Conservation (phyloP, 1,284 basidiomycete species). For the Rhodotorula sp. region DNA sequence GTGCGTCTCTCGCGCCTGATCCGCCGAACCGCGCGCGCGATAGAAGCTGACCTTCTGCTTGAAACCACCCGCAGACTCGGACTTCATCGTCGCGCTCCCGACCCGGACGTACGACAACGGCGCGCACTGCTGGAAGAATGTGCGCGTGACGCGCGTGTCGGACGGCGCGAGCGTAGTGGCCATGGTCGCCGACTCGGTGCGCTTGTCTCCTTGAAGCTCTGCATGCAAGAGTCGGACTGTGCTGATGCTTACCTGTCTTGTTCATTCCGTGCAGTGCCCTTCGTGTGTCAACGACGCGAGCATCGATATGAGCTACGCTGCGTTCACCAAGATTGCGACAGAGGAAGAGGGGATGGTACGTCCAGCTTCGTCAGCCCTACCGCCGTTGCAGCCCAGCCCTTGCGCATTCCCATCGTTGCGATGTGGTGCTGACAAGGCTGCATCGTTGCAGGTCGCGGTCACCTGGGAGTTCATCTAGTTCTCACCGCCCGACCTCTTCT, state of each 20-base stretch:
- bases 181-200: slow-evolving; percentile 65
- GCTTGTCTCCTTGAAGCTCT: background rate
- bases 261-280: background rate
- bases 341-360: slow-evolving; percentile 2
- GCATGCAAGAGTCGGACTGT: too few species aligned
- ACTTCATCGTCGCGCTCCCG: slow-evolving; percentile 65
- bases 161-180: slow-evolving; percentile 64
- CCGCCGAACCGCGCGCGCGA: background rate
- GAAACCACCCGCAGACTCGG: slow-evolving; percentile 31
- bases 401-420: too few species aligned
- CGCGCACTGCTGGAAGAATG: slow-evolving; percentile 61
- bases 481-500: too few species aligned
- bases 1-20: background rate
- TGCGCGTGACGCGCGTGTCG: slow-evolving; percentile 17
- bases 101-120: slow-evolving; percentile 51
- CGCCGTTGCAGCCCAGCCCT: too few species aligned
- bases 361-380: background rate
- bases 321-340: background rate
- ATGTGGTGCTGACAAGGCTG: background rate
- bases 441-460: background rate
- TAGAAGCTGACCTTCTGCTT: background rate
- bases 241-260: background rate
- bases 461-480: background rate
- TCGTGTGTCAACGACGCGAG: background rate
- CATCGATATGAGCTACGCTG: background rate